A percentile compares a stretch with the other conserved stretches of the same genome.
Evolutionary conservation across 495 filamentous ascomycete genomes (phyloP).

Genomic region (Rhypophila decipiens): DNA sequence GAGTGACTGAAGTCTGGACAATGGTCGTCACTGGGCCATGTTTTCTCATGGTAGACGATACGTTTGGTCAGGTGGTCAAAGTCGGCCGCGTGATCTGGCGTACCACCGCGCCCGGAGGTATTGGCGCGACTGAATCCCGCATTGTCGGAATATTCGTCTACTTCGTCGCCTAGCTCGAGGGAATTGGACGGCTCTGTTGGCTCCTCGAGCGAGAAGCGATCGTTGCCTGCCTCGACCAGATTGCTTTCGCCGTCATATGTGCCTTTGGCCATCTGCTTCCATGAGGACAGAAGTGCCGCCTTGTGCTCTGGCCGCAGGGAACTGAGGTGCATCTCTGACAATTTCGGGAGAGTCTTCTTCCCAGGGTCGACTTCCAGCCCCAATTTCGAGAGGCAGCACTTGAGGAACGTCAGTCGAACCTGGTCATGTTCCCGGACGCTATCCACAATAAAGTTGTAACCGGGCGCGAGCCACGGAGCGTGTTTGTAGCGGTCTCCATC

Average conservation of each 20-base stretch:
- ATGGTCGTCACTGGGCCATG: constrained; percentile 63
- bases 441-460: constrained; percentile 62
- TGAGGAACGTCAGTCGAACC: constrained; percentile 67
- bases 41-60: constrained; percentile 61
- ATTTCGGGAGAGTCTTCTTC: constrained; percentile 63
- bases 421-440: constrained; percentile 65
- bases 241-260: too few relatives aligned
- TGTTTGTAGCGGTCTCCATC: constrained; percentile 51
- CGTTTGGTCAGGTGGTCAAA: constrained; percentile 69
- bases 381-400: constrained; percentile 75
- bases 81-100: constrained; percentile 60
- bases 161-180: constrained; percentile 53
- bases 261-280: too few relatives aligned
- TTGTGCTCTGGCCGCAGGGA: constrained; percentile 60
- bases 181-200: too few relatives aligned
- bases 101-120: constrained; percentile 9
- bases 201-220: constrained; percentile 72
- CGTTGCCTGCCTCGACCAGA: constrained; percentile 81
- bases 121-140: too few relatives aligned
- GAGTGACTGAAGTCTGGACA: constrained; percentile 88
- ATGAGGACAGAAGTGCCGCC: too few relatives aligned
- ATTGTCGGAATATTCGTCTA: constrained; percentile 16
- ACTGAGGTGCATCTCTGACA: constrained; percentile 82
- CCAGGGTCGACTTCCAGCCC: constrained; percentile 69
- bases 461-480: too few relatives aligned